Evolutionary conservation across 78 protist species (phyloP).

Genomic region (Speleostelium caveatum): DNA sequence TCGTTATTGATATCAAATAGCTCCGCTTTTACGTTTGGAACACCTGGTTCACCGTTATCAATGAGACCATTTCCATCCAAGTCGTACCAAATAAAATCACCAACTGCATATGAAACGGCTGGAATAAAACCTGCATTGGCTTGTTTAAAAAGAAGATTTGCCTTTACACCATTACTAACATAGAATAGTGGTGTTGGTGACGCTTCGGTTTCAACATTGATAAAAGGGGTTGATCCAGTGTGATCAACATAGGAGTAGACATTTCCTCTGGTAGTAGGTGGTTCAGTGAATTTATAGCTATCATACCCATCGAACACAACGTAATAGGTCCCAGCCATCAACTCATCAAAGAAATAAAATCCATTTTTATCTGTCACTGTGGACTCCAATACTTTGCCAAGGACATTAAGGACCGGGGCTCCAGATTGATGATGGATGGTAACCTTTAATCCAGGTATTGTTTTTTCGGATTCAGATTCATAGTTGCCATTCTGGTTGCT

Average conservation of each 20-base stretch:
- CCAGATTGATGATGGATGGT: background rate
- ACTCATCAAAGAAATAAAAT: conserved; percentile 2
- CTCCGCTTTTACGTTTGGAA: background rate
- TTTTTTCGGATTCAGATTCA: background rate
- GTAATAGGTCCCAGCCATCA: background rate
- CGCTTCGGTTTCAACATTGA: background rate
- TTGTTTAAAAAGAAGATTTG: background rate
- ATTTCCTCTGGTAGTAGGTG: background rate
- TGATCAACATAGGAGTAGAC: background rate
- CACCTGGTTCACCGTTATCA: conserved; percentile 32
- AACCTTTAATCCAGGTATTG: background rate
- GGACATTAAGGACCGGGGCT: background rate
- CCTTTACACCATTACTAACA: background rate
- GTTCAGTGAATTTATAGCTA: background rate
- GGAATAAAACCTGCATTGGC: conserved; percentile 27
- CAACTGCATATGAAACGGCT: conserved; percentile 9
- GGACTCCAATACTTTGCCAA: background rate
- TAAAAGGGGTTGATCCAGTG: background rate
- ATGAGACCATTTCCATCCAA: background rate
- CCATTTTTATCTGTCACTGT: conserved; percentile 15
- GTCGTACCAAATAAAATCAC: conserved; percentile 53
- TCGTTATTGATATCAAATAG: background rate
- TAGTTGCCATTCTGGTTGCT: background rate
- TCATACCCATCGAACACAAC: background rate
- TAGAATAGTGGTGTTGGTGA: background rate